Evolutionary conservation across 2,329 filamentous ascomycete genomes (phyloP), one percentile per base, ranked within the genome.

Genomic region (Fusarium cyanostomum): DNA sequence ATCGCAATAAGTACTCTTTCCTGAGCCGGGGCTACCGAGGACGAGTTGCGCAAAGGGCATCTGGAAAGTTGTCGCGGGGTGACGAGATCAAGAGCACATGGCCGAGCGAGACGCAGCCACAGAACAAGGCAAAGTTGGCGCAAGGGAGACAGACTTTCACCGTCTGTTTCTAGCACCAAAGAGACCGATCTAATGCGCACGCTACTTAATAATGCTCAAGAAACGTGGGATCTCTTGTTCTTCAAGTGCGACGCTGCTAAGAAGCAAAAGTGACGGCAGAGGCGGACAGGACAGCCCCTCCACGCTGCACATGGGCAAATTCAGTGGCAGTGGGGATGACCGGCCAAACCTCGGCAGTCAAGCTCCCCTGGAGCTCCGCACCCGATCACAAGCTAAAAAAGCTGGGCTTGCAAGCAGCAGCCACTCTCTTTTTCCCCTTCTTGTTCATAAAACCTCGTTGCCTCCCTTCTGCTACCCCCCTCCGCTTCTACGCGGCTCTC

Each of bases 1-100:
- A 87, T 98, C 92, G 82, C 94, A 98, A 76, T 97, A 97, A 8
- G 95, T 99, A 66, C 93, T 97, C 81, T 99, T 99, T 60, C 95
- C 95, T 27, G 93, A 89, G 71, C 95, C 95, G 7, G 95, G 95
- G 67, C 94, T 94, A n/a, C 95, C 95, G 71, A 97, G 88, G 33
- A 97, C 88, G 38, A 97, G 88, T 80, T 96, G 91, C 57, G 83
- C 85, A 71, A 88, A 88, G 45, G 85, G 84, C 85, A 88, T 88
- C 26, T 70, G 71, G 65, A 24, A 58, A 46, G 62, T 59, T 61
- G 49, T 66, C 44, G 45, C 48, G 38, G 49, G 44, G 42, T 39
- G 42, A 38, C 16, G 35, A 49, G 46, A 46, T 73, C 68, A 73
- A 66, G 62, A 52, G 62, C 28, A 60, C 72, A 74, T 74, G 54